phyloP scores from a whole-genome alignment of 169 alveolate species.

The Plasmodium relictum region DNA sequence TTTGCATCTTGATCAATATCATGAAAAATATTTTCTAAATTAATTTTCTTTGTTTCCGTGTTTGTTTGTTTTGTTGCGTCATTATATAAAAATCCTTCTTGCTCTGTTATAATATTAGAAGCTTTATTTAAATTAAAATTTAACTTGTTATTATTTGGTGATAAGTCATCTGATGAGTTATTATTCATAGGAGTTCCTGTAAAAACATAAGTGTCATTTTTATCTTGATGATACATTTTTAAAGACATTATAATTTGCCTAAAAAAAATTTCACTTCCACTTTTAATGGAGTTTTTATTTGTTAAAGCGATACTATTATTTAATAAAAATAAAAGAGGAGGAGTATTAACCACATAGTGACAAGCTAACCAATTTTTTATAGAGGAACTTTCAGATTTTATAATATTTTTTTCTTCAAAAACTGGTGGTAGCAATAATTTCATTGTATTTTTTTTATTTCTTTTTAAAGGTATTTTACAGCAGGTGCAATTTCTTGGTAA shows the following conservation, averaged over 20 bases:
- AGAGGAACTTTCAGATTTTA: constrained; percentile 75
- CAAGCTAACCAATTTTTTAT: constrained; percentile 85
- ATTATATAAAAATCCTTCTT: neutral
- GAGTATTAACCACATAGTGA: constrained; percentile 84
- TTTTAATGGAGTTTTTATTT: constrained; percentile 80
- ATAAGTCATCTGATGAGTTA: constrained; percentile 21
- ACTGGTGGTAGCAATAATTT: constrained; percentile 72
- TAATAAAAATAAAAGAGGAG: constrained; percentile 81
- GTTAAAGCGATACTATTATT: constrained; percentile 81
- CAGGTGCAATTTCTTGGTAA: constrained; percentile 74
- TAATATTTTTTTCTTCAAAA: constrained; percentile 79
- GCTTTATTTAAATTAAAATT: constrained; percentile 23
- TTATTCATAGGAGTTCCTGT: constrained; percentile 59
- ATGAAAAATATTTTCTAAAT: constrained; percentile 71
- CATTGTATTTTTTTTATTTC: constrained; percentile 73
- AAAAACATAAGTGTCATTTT: constrained; percentile 68
- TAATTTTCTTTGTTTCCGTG: constrained; percentile 30
- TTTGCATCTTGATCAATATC: constrained; percentile 49
- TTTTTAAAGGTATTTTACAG: constrained; percentile 61
- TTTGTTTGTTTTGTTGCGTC: neutral
- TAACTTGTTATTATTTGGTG: constrained; percentile 17
- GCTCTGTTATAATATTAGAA: neutral
- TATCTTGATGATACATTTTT: constrained; percentile 68
- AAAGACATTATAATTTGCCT: constrained; percentile 86
- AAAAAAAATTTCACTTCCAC: constrained; percentile 80